phyloP scores from a whole-genome alignment of 208 protist genomes.

The Porcisia deanei region DNA sequence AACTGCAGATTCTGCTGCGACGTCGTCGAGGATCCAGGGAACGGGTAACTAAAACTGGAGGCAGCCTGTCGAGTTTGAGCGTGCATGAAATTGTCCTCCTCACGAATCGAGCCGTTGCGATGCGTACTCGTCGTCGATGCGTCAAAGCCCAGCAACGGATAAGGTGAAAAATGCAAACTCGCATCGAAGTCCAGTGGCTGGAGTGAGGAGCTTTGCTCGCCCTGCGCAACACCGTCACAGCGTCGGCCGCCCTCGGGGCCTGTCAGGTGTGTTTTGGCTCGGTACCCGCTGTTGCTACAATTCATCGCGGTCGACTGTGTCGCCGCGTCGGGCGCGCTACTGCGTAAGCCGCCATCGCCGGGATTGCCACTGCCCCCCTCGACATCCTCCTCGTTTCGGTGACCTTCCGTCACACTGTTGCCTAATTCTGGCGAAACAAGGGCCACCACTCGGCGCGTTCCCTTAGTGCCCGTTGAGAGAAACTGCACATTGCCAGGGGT shows the following conservation, averaged over 20 bases:
- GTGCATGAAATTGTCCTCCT: constrained; percentile 24
- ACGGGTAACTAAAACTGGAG: constrained; percentile 13
- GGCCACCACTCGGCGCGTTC: constrained; percentile 21
- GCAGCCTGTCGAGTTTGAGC: constrained; percentile 11
- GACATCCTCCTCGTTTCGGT: constrained; percentile 17
- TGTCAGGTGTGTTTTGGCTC: constrained; percentile 8
- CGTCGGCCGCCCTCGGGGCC: not conserved
- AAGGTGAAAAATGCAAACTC: constrained; percentile 38
- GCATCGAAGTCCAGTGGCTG: constrained; percentile 36
- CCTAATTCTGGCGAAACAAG: constrained; percentile 24
- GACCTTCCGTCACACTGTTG: constrained; percentile 11
- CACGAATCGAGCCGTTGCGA: constrained; percentile 24
- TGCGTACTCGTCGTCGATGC: constrained; percentile 31
- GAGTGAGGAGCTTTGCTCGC: constrained; percentile 17
- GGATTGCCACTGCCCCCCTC: constrained; percentile 1
- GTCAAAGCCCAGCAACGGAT: constrained; percentile 37
- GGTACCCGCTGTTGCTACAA: constrained; percentile 12
- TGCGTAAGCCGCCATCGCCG: not conserved
- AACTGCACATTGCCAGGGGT: constrained; percentile 32
- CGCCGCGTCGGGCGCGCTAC: not conserved
- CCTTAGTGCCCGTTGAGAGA: constrained; percentile 24
- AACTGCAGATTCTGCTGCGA: constrained; percentile 20
- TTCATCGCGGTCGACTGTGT: not conserved
- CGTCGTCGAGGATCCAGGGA: constrained; percentile 12
- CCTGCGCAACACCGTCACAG: not conserved